Evolutionary conservation across 805 yeast species (phyloP).

Genomic region (Candida methanosorbosa): DNA sequence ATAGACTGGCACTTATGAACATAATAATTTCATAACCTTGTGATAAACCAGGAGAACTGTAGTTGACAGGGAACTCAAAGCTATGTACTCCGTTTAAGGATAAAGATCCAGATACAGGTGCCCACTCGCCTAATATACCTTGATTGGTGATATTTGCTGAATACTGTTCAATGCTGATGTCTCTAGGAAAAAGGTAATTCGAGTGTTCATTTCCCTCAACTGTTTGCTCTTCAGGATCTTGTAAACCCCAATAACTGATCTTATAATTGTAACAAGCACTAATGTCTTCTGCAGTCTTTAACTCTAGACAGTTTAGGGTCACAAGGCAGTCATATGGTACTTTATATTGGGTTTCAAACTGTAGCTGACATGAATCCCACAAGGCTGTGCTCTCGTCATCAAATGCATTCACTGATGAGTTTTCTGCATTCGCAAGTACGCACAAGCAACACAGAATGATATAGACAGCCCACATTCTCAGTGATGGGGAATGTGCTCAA

Average conservation of each 20-base stretch:
- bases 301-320: background rate
- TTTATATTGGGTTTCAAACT: too few species aligned
- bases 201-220: background rate
- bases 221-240: background rate
- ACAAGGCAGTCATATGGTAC: too few species aligned
- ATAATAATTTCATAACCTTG: slow-evolving; percentile 37
- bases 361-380: background rate
- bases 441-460: too few species aligned
- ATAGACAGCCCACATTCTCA: too few species aligned
- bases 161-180: too few species aligned
- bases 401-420: too few species aligned
- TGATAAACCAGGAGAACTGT: slow-evolving; percentile 33
- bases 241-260: background rate
- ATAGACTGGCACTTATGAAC: slow-evolving; percentile 43
- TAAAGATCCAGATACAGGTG: background rate
- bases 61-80: slow-evolving; percentile 35
- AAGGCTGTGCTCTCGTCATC: too few species aligned
- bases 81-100: background rate
- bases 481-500: background rate
- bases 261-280: background rate
- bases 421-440: too few species aligned
- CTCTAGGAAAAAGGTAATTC: too few species aligned
- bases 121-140: slow-evolving; percentile 1
- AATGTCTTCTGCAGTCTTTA: background rate
- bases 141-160: background rate